Evolutionary conservation across 768 basidiomycete species (phyloP).

Genomic region (Suillus tomentosus): DNA sequence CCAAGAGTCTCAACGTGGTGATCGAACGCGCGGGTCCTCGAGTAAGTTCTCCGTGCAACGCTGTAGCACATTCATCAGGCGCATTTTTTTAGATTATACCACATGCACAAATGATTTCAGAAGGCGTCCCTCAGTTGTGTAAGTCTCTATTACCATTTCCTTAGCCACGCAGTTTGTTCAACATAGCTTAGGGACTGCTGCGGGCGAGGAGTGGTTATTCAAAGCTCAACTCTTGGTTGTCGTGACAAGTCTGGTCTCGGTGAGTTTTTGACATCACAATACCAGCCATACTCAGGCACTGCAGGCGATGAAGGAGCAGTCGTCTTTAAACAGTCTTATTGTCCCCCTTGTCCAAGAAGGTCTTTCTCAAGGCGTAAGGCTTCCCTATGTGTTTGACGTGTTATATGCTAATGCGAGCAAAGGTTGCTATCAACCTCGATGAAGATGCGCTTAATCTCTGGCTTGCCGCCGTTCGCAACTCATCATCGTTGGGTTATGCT

Average conservation of each 20-base stretch:
- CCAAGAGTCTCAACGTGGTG: conserved; percentile 65
- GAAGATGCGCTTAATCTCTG: conserved; percentile 79
- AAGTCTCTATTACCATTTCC: conserved; percentile 25
- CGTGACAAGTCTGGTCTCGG: conserved; percentile 69
- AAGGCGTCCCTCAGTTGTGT: conserved; percentile 76
- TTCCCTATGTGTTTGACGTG: not conserved
- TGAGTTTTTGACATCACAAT: conserved; percentile 33
- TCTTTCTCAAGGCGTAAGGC: conserved; percentile 54
- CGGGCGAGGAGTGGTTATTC: conserved; percentile 70
- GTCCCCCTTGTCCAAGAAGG: conserved; percentile 68
- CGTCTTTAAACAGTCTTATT: conserved; percentile 56
- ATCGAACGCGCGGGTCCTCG: conserved; percentile 50
- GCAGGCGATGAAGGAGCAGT: conserved; percentile 69
- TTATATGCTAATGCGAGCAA: conserved; percentile 9
- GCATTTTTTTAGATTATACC: conserved; percentile 61
- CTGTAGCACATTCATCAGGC: conserved; percentile 2
- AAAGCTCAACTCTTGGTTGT: conserved; percentile 71
- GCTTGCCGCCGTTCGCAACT: conserved; percentile 69
- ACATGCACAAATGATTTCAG: conserved; percentile 57
- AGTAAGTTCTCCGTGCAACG: conserved; percentile 29
- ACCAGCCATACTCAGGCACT: conserved; percentile 6
- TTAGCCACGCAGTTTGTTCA: conserved; percentile 15
- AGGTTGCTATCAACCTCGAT: conserved; percentile 74
- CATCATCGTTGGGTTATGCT: conserved; percentile 50
- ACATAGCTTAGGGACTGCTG: conserved; percentile 57